These are phyloP conservation scores for Pseudogymnoascus sp. DNA, from an alignment of 2,329 filamentous ascomycete genomes.

Conservation along the genomic window DNA sequence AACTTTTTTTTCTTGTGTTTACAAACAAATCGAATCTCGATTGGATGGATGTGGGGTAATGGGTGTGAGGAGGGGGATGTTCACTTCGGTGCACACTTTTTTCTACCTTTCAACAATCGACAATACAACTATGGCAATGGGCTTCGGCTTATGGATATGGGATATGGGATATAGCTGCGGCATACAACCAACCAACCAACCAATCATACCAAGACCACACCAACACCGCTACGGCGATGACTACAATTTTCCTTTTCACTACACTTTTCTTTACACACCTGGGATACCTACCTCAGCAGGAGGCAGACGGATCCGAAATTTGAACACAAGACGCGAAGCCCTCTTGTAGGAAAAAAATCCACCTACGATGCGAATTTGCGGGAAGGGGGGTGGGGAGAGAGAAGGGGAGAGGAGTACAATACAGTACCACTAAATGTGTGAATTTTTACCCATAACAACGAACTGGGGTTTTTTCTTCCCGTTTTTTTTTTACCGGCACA, in stretches of 20 bases:
- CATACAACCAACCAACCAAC: too few species aligned
- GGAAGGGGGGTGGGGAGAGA: too few species aligned
- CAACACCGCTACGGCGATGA: too few species aligned
- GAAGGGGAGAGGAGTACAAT: not conserved
- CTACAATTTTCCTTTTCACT: not conserved
- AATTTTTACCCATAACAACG: not conserved
- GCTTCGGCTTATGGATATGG: not conserved
- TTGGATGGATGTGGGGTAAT: not conserved
- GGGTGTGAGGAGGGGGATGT: not conserved
- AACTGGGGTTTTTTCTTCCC: not conserved
- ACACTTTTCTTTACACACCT: not conserved
- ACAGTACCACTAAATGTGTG: not conserved
- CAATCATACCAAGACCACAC: too few species aligned
- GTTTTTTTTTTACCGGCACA: not conserved
- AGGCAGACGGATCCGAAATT: not conserved
- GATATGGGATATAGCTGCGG: not conserved
- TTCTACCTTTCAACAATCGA: not conserved
- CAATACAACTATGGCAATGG: not conserved
- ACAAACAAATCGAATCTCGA: not conserved
- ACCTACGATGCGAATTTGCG: too few species aligned
- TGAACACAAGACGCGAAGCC: too few species aligned
- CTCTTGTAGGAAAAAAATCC: too few species aligned
- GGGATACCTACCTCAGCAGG: too few species aligned
- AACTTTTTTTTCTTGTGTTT: not conserved
- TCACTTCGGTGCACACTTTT: not conserved